These are phyloP conservation scores for Aspergillus homomorphus DNA, from an alignment of 495 filamentous ascomycete genomes.

Conservation along the genomic window DNA sequence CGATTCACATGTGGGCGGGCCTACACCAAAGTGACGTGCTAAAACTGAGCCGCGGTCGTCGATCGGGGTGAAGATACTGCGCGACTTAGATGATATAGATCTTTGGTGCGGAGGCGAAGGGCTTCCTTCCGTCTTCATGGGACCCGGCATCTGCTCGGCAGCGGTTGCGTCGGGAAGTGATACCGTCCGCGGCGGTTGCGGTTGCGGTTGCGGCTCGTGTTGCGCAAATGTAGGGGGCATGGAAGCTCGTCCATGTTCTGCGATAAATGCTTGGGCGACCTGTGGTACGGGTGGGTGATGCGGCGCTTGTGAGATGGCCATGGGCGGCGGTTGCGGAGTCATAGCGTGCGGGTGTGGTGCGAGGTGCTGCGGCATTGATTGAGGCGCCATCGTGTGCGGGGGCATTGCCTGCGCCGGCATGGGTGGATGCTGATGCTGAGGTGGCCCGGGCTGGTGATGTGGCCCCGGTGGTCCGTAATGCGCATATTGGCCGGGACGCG, in stretches of 20 bases:
- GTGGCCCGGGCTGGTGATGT: constrained; percentile 33
- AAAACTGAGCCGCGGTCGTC: constrained; percentile 88
- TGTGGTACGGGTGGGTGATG: constrained; percentile 58
- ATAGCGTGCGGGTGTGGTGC: constrained; percentile 41
- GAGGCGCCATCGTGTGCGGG: constrained; percentile 30
- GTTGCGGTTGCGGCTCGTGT: constrained; percentile 34
- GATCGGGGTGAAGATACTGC: constrained; percentile 96
- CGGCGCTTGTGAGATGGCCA: constrained; percentile 35
- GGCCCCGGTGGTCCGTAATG: constrained; percentile 45
- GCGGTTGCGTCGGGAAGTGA: constrained; percentile 34
- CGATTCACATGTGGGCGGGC: constrained; percentile 41
- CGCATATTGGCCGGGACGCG: constrained; percentile 46
- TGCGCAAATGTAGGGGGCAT: constrained; percentile 47
- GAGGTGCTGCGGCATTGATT: constrained; percentile 36
- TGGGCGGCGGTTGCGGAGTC: constrained; percentile 33
- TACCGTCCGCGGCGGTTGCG: constrained; percentile 41
- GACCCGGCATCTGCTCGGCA: constrained; percentile 38
- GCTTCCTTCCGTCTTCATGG: constrained; percentile 39
- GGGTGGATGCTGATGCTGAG: constrained; percentile 31
- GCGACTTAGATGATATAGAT: constrained; percentile 73
- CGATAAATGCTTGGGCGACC: constrained; percentile 60
- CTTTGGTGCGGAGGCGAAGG: constrained; percentile 59
- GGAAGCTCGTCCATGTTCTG: constrained; percentile 61
- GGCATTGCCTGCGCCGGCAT: constrained; percentile 34
- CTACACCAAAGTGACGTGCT: constrained; percentile 74